Evolutionary conservation across 2,329 filamentous ascomycete genomes (phyloP), one percentile per base, ranked within the genome.

Genomic region (Ilyonectria mors-panacis): DNA sequence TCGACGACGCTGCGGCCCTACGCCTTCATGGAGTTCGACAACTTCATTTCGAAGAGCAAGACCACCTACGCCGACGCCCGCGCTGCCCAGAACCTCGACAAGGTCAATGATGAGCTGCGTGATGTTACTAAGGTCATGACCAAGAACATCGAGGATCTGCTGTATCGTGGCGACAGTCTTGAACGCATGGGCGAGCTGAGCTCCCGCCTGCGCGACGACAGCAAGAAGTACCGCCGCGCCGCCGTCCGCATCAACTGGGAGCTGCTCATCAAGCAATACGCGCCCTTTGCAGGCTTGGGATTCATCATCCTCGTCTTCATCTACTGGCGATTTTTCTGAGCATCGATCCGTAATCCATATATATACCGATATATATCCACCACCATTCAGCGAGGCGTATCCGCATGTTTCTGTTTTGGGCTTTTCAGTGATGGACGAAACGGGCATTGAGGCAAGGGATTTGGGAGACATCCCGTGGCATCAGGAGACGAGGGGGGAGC

Each of bases 81-180:
- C 72, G 96, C 96, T 17, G 90, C 93, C 15, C 93, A 95, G 83
- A 98, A 98, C 82, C 89, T 99, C 65, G 94, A 97, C 82, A 94
- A 95, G 83, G 86, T 99, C 72, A 98, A 99, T 79, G 94, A 98
- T 78, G 97, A 99, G 87, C 89, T 99, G 72, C 92, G 95, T 80
- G 96, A 98, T 82, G 97, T 99, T 62, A 98, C 96, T 1, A 95
- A 98, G 84, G 95, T 99, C 78, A 99, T 99, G 97, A 98, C 95
- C 63, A 98, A 98, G 89, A 99, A 99, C 81, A 98, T 99, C 74
- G 96, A 99, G 86, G 96, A 99, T 81, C 84, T 99, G 78, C 85
- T 99, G 59, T 99, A 99, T 80, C 87, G 97, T 69, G 96, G 96
- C 30, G 96, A 99, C 80, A 96, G 92, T 76, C 83, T 99, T 73